Evolutionary conservation across 495 filamentous ascomycete genomes (phyloP).

Genomic region (Polyplosphaeria fusca): DNA sequence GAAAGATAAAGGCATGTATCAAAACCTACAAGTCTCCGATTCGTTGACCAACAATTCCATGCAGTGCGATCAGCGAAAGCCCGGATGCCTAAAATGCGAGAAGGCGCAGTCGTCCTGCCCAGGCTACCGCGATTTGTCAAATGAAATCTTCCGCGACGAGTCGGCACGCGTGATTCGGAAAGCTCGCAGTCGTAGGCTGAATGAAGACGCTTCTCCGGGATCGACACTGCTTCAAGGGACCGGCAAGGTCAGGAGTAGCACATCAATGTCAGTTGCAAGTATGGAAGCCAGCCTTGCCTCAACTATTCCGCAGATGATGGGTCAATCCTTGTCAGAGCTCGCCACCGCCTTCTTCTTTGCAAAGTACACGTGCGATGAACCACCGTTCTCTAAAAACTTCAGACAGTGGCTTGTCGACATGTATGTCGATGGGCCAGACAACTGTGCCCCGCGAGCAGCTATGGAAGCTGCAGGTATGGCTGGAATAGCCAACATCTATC

Average conservation of each 20-base stretch:
- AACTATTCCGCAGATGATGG: no score
- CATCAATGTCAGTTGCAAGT: no score
- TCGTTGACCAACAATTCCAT: not conserved
- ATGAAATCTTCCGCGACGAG: slow-evolving; percentile 19
- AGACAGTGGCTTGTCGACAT: slow-evolving; percentile 6
- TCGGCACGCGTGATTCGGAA: slow-evolving; percentile 5
- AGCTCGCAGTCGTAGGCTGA: not conserved
- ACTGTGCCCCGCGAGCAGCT: slow-evolving; percentile 1
- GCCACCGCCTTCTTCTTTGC: slow-evolving; percentile 21
- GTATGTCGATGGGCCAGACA: not conserved
- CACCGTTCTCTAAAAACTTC: slow-evolving; percentile 10
- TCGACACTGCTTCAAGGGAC: no score
- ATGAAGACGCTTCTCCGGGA: not conserved
- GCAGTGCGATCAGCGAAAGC: slow-evolving; percentile 19
- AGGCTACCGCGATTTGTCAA: slow-evolving; percentile 9
- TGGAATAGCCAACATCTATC: slow-evolving; percentile 14
- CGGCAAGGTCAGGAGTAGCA: no score
- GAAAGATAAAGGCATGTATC: slow-evolving; percentile 16
- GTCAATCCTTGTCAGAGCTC: slow-evolving; percentile 11
- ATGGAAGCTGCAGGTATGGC: slow-evolving; percentile 26
- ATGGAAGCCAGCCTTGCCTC: no score
- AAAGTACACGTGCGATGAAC: slow-evolving; percentile 17
- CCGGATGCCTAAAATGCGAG: slow-evolving; percentile 12
- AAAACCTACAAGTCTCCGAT: no score
- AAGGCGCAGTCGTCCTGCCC: slow-evolving; percentile 9